These are phyloP conservation scores for Xylaria sp. DNA, from an alignment of 2,329 filamentous ascomycete species.

Conservation along the genomic window DNA sequence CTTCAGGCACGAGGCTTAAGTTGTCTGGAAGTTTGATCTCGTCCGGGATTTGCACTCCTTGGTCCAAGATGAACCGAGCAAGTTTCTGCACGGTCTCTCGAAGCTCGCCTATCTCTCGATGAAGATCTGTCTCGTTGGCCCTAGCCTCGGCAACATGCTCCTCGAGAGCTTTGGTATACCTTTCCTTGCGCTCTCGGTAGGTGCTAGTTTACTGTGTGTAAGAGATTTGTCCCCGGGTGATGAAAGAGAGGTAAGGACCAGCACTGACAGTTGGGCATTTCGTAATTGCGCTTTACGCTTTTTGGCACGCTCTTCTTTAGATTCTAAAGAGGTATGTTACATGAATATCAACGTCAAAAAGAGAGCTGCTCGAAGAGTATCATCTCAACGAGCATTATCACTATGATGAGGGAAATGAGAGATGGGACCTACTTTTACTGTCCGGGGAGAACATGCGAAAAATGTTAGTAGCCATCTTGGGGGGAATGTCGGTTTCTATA, in stretches of 20 bases:
- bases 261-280: conserved; percentile 14
- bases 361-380: neutral
- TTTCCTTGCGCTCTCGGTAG: conserved; percentile 20
- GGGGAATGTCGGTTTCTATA: neutral
- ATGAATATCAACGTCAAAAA: neutral
- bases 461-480: neutral
- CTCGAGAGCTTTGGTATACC: conserved; percentile 16
- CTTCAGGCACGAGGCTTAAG: neutral
- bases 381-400: neutral
- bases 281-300: conserved; percentile 19
- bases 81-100: conserved; percentile 5
- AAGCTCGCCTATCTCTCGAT: conserved; percentile 8
- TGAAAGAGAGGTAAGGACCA: neutral
- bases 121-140: neutral
- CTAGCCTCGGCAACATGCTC: conserved; percentile 9
- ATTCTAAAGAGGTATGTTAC: neutral
- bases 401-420: neutral
- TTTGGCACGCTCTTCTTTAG: conserved; percentile 11
- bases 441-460: conserved; percentile 20
- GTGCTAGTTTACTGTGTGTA: neutral
- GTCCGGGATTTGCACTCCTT: conserved; percentile 5
- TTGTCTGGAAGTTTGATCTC: neutral
- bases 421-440: conserved; percentile 6
- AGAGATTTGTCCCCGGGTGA: neutral
- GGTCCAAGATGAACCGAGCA: conserved; percentile 2